phyloP scores from a whole-genome alignment of 2,329 filamentous ascomycete genomes.

The Fusarium tjaetaba region DNA sequence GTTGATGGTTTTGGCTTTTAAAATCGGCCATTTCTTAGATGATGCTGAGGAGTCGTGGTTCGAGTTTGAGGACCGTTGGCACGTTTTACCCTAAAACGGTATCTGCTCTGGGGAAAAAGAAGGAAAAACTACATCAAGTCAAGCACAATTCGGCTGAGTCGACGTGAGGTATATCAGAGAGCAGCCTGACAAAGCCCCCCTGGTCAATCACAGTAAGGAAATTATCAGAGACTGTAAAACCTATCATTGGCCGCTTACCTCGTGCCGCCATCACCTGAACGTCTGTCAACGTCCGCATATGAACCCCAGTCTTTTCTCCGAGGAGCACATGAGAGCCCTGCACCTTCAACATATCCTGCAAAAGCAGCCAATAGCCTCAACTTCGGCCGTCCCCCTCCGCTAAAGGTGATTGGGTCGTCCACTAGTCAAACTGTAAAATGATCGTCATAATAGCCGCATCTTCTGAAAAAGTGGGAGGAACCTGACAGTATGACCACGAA shows the following conservation, averaged over 20 bases:
- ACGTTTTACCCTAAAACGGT: neutral
- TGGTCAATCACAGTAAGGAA: too few relatives aligned
- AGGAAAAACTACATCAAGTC: too few relatives aligned
- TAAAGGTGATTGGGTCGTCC: neutral
- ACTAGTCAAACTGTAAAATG: neutral
- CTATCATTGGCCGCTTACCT: neutral
- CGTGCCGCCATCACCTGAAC: neutral
- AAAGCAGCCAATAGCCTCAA: neutral
- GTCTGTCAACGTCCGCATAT: neutral
- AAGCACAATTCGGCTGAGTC: rapidly evolving
- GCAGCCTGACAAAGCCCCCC: neutral
- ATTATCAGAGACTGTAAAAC: rapidly evolving
- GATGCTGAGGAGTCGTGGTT: rapidly evolving
- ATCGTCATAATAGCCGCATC: neutral
- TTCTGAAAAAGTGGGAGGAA: too few relatives aligned
- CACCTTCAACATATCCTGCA: neutral
- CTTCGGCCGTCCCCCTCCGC: rapidly evolving
- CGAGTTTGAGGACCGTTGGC: rapidly evolving
- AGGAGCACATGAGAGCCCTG: neutral
- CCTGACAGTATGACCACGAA: neutral
- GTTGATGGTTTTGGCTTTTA: neutral
- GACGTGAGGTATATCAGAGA: neutral
- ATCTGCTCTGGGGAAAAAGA: rapidly evolving
- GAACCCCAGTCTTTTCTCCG: neutral
- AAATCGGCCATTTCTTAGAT: neutral